Conservation (phyloP, 2,329 filamentous ascomycete genomes). For the Claviceps paspali region DNA sequence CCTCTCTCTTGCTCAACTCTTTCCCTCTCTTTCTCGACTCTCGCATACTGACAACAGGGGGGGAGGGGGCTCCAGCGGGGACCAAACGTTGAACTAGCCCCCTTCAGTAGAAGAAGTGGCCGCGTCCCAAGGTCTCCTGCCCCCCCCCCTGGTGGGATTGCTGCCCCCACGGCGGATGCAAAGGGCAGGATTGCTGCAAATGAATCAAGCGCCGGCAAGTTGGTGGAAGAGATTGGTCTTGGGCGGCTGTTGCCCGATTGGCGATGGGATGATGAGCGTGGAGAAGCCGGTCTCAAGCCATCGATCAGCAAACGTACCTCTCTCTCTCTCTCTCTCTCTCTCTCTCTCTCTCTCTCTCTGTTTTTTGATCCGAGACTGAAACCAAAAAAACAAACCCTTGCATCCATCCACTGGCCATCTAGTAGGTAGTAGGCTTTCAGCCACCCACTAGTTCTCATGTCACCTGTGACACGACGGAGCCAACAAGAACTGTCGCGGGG, state of each 20-base stretch:
- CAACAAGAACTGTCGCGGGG: neutral
- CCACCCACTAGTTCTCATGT: neutral
- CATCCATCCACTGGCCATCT: neutral
- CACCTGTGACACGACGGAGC: neutral
- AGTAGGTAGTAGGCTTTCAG: neutral
- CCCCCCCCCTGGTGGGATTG: slow-evolving; percentile 2
- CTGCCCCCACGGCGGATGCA: neutral
- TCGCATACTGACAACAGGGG: slow-evolving; percentile 2
- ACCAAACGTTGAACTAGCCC: neutral
- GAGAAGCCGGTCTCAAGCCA: neutral
- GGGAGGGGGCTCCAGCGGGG: slow-evolving; percentile 4
- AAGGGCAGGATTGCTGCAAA: neutral
- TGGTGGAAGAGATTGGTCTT: neutral
- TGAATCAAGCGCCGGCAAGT: neutral
- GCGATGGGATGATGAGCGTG: neutral
- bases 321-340: no score
- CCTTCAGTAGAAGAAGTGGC: neutral
- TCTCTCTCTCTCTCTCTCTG: no score
- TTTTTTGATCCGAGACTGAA: neutral
- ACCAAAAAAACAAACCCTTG: neutral
- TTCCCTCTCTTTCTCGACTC: neutral
- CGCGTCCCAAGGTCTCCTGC: neutral
- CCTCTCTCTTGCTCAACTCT: no score
- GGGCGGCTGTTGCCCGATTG: slow-evolving; percentile 4
- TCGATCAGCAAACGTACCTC: neutral